Evolutionary conservation across 2,329 filamentous ascomycete genomes (phyloP).

Genomic region (Annulohypoxylon truncatum): DNA sequence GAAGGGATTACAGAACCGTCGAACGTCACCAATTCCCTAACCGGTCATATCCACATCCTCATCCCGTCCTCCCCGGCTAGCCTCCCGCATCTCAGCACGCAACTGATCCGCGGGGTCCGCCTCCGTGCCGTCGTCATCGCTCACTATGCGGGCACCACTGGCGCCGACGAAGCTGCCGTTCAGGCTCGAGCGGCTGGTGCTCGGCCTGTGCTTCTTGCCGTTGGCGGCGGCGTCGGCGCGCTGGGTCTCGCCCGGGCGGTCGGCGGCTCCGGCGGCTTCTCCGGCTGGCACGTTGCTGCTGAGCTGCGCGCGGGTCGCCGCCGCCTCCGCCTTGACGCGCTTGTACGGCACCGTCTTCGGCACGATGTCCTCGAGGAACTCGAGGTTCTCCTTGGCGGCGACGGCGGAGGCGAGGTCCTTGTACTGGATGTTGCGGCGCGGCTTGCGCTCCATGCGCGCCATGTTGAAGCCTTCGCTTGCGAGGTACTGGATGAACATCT

Average conservation of each 20-base stretch:
- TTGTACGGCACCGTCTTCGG: slow-evolving; percentile 87
- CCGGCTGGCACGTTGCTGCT: slow-evolving; percentile 53
- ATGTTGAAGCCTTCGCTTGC: slow-evolving; percentile 87
- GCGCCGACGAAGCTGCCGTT: slow-evolving; percentile 47
- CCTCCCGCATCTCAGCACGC: slow-evolving; percentile 65
- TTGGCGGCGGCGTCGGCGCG: slow-evolving; percentile 47
- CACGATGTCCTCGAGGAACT: slow-evolving; percentile 92
- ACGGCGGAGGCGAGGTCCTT: slow-evolving; percentile 92
- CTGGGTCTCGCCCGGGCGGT: slow-evolving; percentile 43
- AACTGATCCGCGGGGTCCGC: slow-evolving; percentile 63
- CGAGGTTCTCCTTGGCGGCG: slow-evolving; percentile 88
- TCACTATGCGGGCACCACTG: slow-evolving; percentile 45
- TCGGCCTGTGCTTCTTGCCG: slow-evolving; percentile 54
- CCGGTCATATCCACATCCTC: slow-evolving; percentile 70
- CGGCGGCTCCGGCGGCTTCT: slow-evolving; percentile 40
- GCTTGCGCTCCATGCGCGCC: slow-evolving; percentile 90
- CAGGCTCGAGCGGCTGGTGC: slow-evolving; percentile 41
- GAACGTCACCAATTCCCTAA: slow-evolving; percentile 46
- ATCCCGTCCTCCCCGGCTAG: slow-evolving; percentile 47
- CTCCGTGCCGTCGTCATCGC: slow-evolving; percentile 50
- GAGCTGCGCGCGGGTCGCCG: slow-evolving; percentile 61
- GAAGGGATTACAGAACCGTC: too few relatives aligned
- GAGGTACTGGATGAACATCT: slow-evolving; percentile 95
- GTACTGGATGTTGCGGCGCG: slow-evolving; percentile 93
- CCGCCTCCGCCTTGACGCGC: slow-evolving; percentile 75